These are phyloP conservation scores for Tagetes patula DNA, from an alignment of 129 eudicot species.

Conservation along the genomic window DNA sequence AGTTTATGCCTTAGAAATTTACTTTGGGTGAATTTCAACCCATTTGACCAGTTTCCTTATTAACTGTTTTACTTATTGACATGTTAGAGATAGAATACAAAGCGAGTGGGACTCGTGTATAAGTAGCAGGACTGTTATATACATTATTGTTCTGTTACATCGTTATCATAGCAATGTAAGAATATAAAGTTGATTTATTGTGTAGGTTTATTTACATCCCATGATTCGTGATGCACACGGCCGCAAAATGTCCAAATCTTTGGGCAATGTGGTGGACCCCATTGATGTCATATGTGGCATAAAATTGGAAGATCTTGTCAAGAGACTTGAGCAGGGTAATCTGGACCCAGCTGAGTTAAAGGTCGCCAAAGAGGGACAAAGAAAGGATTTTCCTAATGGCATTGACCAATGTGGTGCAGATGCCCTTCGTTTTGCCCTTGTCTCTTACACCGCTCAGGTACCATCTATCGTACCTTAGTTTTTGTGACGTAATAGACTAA, in stretches of 20 bases:
- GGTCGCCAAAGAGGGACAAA: constrained; percentile 81
- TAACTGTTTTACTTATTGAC: background rate
- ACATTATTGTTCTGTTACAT: background rate
- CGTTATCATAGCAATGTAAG: background rate
- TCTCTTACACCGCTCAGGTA: constrained; percentile 97
- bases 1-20: background rate
- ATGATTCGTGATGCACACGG: constrained; percentile 99
- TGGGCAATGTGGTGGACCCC: constrained; percentile 97
- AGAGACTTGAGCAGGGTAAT: constrained; percentile 90
- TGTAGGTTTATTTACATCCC: constrained; percentile 90
- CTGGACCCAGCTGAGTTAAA: constrained; percentile 70
- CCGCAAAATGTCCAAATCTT: constrained; percentile 93
- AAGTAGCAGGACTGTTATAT: background rate
- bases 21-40: background rate
- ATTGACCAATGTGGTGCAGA: constrained; percentile 97
- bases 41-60: background rate
- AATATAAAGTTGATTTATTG: background rate
- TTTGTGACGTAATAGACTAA: background rate
- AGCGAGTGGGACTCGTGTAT: background rate
- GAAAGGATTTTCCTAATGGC: constrained; percentile 84
- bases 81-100: background rate
- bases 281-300: constrained; percentile 86
- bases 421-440: constrained; percentile 95
- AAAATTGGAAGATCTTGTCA: constrained; percentile 66
- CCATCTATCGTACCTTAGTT: background rate